Evolutionary conservation across 1,284 basidiomycete genomes (phyloP).

Genomic region (Cutaneotrichosporon mucoides): DNA sequence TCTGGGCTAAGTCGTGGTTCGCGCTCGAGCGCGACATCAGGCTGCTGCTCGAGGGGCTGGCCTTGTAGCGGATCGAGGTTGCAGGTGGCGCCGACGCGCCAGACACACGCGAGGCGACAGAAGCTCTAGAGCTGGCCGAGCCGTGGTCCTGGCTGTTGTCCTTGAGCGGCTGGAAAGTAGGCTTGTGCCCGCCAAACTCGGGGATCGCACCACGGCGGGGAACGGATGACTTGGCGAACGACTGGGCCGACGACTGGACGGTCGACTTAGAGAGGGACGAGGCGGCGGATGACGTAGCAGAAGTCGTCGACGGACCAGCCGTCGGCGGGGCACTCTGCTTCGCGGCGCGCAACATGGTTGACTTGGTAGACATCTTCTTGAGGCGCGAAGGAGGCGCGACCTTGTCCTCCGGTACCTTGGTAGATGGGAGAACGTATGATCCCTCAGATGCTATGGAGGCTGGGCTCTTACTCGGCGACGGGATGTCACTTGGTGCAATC

Average conservation of each 20-base stretch:
- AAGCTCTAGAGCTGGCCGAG: not conserved
- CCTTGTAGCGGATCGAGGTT: not conserved
- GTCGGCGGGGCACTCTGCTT: not conserved
- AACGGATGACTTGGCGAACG: no score
- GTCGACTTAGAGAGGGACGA: not conserved
- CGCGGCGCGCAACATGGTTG: not conserved
- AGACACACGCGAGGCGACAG: not conserved
- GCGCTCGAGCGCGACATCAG: slow-evolving; percentile 3
- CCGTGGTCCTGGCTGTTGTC: slow-evolving; percentile 8
- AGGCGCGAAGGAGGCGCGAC: not conserved
- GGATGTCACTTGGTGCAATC: not conserved
- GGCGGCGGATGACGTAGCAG: not conserved
- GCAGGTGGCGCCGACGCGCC: not conserved
- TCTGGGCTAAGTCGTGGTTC: slow-evolving; percentile 1
- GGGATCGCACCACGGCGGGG: slow-evolving; percentile 2
- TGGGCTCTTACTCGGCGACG: not conserved
- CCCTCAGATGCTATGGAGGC: slow-evolving; percentile 4
- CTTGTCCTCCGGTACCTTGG: not conserved
- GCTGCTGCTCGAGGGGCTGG: not conserved
- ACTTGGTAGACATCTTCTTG: not conserved
- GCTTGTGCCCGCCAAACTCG: slow-evolving; percentile 9
- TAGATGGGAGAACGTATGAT: not conserved
- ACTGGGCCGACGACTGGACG: not conserved
- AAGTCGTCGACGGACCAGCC: not conserved
- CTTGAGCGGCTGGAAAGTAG: slow-evolving; percentile 13